phyloP scores from a whole-genome alignment of 306 rosid genomes.

The Trifolium pratense region DNA sequence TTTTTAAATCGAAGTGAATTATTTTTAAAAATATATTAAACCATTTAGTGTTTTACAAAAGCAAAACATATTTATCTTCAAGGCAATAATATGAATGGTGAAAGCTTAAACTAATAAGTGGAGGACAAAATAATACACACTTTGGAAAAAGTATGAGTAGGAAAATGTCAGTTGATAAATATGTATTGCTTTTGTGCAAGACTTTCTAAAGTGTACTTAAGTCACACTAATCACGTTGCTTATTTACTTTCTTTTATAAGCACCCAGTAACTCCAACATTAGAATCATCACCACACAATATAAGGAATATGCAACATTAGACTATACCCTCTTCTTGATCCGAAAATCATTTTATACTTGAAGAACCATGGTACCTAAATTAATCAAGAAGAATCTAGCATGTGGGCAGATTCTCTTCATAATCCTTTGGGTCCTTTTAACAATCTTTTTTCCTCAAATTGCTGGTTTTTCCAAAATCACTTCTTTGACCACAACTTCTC shows the following conservation, averaged over 20 bases:
- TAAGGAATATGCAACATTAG: neutral
- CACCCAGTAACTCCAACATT: neutral
- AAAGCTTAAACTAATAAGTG: neutral
- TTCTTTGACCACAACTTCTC: neutral
- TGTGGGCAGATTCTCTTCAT: constrained; percentile 1
- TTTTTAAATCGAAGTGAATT: neutral
- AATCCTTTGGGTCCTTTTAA: neutral
- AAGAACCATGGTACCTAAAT: neutral
- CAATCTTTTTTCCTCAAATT: constrained; percentile 3
- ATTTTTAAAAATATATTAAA: neutral
- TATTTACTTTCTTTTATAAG: neutral
- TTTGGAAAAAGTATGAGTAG: neutral
- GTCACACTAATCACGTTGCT: neutral
- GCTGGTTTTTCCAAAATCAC: constrained; percentile 9
- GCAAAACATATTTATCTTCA: neutral
- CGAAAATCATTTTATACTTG: neutral
- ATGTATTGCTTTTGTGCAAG: constrained; percentile 2
- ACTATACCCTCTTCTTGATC: neutral
- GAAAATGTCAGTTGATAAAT: neutral
- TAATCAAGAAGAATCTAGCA: neutral
- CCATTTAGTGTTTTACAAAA: neutral
- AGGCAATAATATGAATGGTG: neutral
- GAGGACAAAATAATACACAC: neutral
- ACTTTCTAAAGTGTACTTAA: neutral
- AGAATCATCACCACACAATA: neutral